Base-by-base conservation (phyloP, 208 protist species). In the Zelonia costaricensis region DNA sequence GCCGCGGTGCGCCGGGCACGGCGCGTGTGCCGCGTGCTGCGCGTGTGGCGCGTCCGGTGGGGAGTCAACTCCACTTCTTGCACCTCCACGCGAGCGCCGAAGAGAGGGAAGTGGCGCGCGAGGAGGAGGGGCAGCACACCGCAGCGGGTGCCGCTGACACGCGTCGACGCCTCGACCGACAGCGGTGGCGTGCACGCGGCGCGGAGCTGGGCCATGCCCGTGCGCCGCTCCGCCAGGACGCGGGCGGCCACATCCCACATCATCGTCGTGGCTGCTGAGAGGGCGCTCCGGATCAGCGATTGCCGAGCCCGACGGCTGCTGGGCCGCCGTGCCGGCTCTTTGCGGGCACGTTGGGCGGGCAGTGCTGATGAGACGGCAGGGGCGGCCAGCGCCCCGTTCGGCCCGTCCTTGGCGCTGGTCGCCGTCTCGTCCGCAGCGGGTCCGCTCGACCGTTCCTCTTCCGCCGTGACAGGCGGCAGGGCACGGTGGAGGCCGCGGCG, bases 91-190 rank as follows among this genome's bases (percentile, higher is more conserved):
- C 48, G 5, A 0, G 73, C 51, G 3, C 79, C 79, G 30, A 85
- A 82, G 3, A 82, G 47, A 7, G 79, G 74, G 33, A 82, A 85
- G 20, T 48, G 30, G 3, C 79, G 74, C 6, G 79, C 74, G 23
- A 80, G 38, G 43, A 65, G 40, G 22, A 67, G 52, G n/a, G 60
- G 74, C 36, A 65, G 52, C 56, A 45, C 55, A 31, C 55, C 3
- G 13, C 18, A 15, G 46, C 25, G 0, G 2, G 10, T 6, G 20
- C 42, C 31, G 45, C 53, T 9, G 25, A 31, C 18, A n/a, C n/a
- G n/a, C n/a, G 9, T 30, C 48, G 30, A 31, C 35, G 48, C 10
- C 33, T 10, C 48, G 13, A 13, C 22, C 15, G 22, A 30, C 18
- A 38, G 16, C 15, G 54, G 27, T 3, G 10, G 28, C 4, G 28